phyloP scores from a whole-genome alignment of 179 eudicot genomes.

The Spergularia azorica region DNA sequence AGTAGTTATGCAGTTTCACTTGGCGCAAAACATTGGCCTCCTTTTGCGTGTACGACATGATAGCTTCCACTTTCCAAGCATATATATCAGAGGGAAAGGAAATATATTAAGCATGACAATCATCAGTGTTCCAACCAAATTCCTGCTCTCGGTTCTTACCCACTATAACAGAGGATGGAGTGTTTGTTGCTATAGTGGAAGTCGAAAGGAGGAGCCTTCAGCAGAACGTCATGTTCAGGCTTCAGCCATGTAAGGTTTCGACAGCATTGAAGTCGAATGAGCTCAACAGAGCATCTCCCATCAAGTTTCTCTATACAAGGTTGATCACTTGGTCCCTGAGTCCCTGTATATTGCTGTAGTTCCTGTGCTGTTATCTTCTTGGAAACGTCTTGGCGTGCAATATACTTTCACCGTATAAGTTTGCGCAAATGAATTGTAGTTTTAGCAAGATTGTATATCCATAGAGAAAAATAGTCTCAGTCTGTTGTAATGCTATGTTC shows the following conservation, averaged over 20 bases:
- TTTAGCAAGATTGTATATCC: slow-evolving; percentile 13
- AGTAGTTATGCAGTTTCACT: neutral
- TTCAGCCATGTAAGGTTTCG: neutral
- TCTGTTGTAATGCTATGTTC: slow-evolving; percentile 9
- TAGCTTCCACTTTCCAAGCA: slow-evolving; percentile 4
- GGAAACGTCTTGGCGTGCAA: neutral
- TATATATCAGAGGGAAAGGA: neutral
- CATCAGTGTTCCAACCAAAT: neutral
- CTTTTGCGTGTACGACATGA: neutral
- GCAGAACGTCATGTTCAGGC: neutral
- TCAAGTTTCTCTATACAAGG: neutral
- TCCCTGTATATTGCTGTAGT: neutral
- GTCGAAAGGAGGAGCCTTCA: slow-evolving; percentile 5
- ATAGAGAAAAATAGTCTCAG: slow-evolving; percentile 12
- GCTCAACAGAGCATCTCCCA: neutral
- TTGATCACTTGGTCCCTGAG: neutral
- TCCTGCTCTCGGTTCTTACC: neutral
- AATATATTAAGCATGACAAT: neutral
- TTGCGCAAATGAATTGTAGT: slow-evolving; percentile 4
- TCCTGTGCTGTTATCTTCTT: slow-evolving; percentile 12
- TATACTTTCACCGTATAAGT: neutral
- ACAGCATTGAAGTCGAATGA: neutral
- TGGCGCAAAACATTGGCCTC: neutral
- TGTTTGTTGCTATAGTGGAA: slow-evolving; percentile 2
- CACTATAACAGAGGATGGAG: neutral